Percentiles rank a stretch among this genome's conserved stretches.
These are phyloP conservation scores for Monosporascus sp. DNA, from an alignment of 2,329 filamentous ascomycete genomes.

Conservation along the genomic window DNA sequence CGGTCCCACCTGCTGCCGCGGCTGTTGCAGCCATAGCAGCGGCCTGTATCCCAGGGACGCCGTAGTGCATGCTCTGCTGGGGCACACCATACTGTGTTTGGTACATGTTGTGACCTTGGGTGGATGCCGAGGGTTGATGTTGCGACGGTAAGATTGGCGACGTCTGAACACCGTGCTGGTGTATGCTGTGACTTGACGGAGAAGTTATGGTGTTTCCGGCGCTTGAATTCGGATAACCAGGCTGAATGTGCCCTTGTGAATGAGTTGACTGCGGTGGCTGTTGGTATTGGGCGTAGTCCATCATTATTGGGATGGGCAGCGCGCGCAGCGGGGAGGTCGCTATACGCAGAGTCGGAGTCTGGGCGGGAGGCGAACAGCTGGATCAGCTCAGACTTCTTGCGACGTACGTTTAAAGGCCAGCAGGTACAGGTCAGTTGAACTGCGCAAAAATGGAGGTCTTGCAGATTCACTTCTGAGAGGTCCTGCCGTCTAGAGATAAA, in stretches of 20 bases:
- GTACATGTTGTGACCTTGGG: conserved; percentile 71
- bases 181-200: conserved; percentile 64
- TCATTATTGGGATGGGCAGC: conserved; percentile 41
- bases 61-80: conserved; percentile 74
- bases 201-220: conserved; percentile 61
- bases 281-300: conserved; percentile 73
- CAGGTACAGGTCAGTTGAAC: conserved; percentile 13
- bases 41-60: conserved; percentile 76
- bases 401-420: conserved; percentile 5
- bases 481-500: conserved; percentile 25
- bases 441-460: conserved; percentile 18
- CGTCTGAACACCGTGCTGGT: conserved; percentile 62
- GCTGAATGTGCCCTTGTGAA: conserved; percentile 48
- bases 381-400: conserved; percentile 12
- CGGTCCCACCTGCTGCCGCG: conserved; percentile 74
- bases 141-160: conserved; percentile 79
- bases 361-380: conserved; percentile 18
- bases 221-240: conserved; percentile 56
- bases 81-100: conserved; percentile 70
- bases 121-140: conserved; percentile 60
- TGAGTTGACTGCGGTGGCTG: conserved; percentile 63
- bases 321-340: conserved; percentile 23
- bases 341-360: conserved; percentile 23
- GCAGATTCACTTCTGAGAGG: conserved; percentile 16
- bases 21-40: conserved; percentile 90